A percentile compares a stretch with the other conserved stretches of the same genome.
These are phyloP conservation scores for Nicotiana sylvestris DNA, from an alignment of 257 asterid species.

Conservation along the genomic window DNA sequence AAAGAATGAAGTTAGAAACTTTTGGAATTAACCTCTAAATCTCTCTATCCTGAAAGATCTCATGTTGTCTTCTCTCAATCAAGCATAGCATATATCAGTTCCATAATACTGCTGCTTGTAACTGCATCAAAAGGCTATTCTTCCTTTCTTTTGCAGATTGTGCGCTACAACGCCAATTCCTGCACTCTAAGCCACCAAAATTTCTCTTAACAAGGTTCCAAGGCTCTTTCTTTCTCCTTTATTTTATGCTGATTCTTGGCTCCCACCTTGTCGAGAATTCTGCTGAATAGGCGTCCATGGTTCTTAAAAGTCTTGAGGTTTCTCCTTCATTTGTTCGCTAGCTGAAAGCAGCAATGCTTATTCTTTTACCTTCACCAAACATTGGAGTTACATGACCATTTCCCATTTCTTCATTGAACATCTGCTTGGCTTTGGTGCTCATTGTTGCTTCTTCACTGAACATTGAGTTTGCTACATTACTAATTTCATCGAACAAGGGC, in stretches of 20 bases:
- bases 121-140: constrained; percentile 14
- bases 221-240: background rate
- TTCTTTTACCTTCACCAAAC: background rate
- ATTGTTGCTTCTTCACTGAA: constrained; percentile 10
- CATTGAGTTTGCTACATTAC: constrained; percentile 7
- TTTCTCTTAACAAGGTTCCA: constrained; percentile 15
- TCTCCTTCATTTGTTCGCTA: background rate
- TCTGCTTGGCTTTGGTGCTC: background rate
- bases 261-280: background rate
- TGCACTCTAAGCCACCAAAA: constrained; percentile 38
- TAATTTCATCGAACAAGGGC: background rate
- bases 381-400: background rate
- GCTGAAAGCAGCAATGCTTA: constrained; percentile 8
- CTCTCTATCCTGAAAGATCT: constrained; percentile 2
- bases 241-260: constrained; percentile 3
- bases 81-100: background rate
- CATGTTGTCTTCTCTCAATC: background rate
- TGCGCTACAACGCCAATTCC: constrained; percentile 30
- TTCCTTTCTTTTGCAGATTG: constrained; percentile 12
- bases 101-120: constrained; percentile 11
- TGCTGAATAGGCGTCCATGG: background rate
- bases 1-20: constrained; percentile 23
- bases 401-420: constrained; percentile 2
- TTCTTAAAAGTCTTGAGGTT: background rate
- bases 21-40: constrained; percentile 17